Conservation (phyloP, 176 grass and related monocot genomes). For the Triticum turgidum region DNA sequence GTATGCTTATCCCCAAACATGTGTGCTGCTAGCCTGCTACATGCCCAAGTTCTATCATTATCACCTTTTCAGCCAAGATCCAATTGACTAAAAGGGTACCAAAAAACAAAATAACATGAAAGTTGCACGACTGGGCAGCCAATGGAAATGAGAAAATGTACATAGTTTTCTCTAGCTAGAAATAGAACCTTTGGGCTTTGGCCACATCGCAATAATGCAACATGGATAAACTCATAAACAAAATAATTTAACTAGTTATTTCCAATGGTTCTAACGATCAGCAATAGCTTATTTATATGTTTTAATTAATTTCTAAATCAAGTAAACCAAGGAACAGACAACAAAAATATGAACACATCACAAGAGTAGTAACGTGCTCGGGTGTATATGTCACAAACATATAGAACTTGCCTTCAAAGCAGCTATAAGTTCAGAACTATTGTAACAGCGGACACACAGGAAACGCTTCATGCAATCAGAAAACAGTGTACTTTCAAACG, state of each 20-base stretch:
- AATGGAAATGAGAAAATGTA: not conserved
- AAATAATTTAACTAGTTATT: slow-evolving; percentile 2
- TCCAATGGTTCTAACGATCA: not conserved
- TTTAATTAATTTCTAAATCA: not conserved
- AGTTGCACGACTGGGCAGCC: not conserved
- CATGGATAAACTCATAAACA: not conserved
- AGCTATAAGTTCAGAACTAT: slow-evolving; percentile 64
- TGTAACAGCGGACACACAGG: slow-evolving; percentile 74
- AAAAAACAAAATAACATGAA: not conserved
- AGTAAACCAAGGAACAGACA: not conserved
- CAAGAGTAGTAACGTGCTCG: not conserved
- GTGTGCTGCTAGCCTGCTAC: not conserved
- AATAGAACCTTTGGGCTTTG: not conserved
- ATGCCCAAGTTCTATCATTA: not conserved
- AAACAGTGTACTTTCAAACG: slow-evolving; percentile 42
- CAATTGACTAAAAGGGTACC: not conserved
- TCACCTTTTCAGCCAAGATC: not conserved
- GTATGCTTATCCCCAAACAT: not conserved
- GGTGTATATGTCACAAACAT: not conserved
- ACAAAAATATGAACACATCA: slow-evolving; percentile 19
- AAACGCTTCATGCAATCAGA: slow-evolving; percentile 77
- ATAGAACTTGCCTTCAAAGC: slow-evolving; percentile 71
- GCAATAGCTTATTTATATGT: not conserved
- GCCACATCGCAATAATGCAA: not conserved
- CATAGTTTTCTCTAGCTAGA: not conserved